A percentile compares a stretch with the other conserved stretches of the same genome.
These are phyloP conservation scores for Xylaria arbuscula DNA, from an alignment of 2,329 filamentous ascomycete genomes.

Conservation along the genomic window DNA sequence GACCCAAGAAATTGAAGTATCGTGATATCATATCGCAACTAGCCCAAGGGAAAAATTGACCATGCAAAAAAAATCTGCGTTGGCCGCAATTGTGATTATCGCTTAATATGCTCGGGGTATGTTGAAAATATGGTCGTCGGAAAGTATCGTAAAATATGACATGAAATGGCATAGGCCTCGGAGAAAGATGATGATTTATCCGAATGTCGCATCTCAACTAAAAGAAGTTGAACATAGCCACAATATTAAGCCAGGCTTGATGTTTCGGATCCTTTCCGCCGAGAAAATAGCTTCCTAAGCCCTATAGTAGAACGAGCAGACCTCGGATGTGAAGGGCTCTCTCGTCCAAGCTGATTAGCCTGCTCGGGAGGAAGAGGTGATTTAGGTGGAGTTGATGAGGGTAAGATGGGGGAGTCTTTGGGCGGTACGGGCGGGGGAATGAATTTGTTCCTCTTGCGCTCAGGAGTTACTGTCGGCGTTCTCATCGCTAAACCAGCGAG, in stretches of 20 bases:
- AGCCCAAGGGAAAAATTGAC: not conserved
- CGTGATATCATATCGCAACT: slow-evolving; percentile 19
- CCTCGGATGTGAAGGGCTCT: slow-evolving; percentile 35
- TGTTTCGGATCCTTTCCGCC: slow-evolving; percentile 37
- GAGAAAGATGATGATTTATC: not conserved
- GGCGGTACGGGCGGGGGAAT: slow-evolving; percentile 30
- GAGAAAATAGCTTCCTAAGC: slow-evolving; percentile 44
- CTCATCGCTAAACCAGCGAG: slow-evolving; percentile 41
- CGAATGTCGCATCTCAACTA: not conserved
- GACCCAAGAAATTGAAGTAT: slow-evolving; percentile 15
- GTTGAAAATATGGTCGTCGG: not conserved
- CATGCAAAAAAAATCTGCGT: not conserved
- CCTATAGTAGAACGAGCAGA: slow-evolving; percentile 40
- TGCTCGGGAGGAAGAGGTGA: slow-evolving; percentile 28
- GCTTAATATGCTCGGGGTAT: not conserved
- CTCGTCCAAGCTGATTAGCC: slow-evolving; percentile 16
- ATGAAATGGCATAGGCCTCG: not conserved
- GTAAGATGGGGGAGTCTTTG: slow-evolving; percentile 27
- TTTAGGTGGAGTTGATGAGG: slow-evolving; percentile 38
- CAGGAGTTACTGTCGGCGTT: slow-evolving; percentile 36
- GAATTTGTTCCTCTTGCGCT: slow-evolving; percentile 40
- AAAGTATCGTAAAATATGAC: slow-evolving; percentile 21
- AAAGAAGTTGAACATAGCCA: not conserved
- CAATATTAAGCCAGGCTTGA: slow-evolving; percentile 19
- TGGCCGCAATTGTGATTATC: slow-evolving; percentile 6